These are phyloP conservation scores for Sclerotinia glacialis DNA, from an alignment of 2,329 filamentous ascomycete species.

Conservation along the genomic window DNA sequence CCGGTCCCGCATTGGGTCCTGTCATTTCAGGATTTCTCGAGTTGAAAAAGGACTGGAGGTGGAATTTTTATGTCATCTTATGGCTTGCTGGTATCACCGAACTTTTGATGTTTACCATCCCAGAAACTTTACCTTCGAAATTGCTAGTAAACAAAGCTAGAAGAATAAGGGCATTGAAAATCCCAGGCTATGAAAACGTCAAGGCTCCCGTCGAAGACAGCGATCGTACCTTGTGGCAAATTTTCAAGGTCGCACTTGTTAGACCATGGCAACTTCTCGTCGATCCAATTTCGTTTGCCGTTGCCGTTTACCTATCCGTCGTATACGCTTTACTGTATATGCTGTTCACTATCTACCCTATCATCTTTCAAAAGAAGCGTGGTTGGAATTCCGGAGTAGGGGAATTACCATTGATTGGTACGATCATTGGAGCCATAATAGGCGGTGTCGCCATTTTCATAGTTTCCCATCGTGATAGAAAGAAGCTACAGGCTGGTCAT, in stretches of 20 bases:
- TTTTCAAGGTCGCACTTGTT: constrained; percentile 76
- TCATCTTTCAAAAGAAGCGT: constrained; percentile 41
- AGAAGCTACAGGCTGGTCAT: constrained; percentile 36
- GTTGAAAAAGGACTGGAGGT: constrained; percentile 52
- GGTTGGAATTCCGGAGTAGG: constrained; percentile 50
- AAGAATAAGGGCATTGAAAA: constrained; percentile 48
- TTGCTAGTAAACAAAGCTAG: constrained; percentile 54
- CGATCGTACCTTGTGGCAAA: constrained; percentile 44
- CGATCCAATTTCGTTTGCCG: constrained; percentile 81
- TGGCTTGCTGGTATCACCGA: constrained; percentile 44
- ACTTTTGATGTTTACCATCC: constrained; percentile 54
- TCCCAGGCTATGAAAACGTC: constrained; percentile 52
- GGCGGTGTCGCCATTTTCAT: constrained; percentile 48
- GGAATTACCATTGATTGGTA: constrained; percentile 65
- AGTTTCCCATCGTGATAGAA: constrained; percentile 40
- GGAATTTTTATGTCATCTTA: constrained; percentile 50
- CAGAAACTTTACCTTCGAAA: constrained; percentile 53
- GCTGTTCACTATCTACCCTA: constrained; percentile 38
- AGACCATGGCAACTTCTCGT: constrained; percentile 91
- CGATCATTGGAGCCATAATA: constrained; percentile 47
- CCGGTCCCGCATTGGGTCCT: constrained; percentile 50
- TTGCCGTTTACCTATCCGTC: constrained; percentile 74
- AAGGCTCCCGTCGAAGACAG: constrained; percentile 63
- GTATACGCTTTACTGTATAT: constrained; percentile 37
- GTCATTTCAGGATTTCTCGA: constrained; percentile 57